Conservation (phyloP, 441 rosid species). For the Sinapis alba region DNA sequence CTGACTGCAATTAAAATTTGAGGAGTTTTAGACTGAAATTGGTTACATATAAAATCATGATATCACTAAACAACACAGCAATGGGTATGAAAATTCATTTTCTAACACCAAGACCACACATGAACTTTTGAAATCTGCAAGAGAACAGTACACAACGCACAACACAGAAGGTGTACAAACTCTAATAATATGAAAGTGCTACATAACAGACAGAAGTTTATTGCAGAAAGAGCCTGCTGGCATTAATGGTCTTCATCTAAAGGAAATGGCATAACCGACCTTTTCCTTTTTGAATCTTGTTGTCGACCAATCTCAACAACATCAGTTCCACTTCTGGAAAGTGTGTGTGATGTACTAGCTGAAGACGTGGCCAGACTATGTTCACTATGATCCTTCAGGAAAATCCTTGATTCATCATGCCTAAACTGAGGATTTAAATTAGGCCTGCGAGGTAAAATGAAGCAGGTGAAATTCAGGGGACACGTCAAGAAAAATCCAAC, state of each 20-base stretch:
- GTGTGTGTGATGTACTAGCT: conserved; percentile 56
- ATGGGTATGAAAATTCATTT: conserved; percentile 14
- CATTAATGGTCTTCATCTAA: conserved; percentile 41
- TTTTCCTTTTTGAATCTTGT: conserved; percentile 63
- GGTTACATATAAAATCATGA: conserved; percentile 16
- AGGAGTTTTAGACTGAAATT: conserved; percentile 4
- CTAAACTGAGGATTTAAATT: conserved; percentile 47
- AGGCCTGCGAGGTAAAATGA: conserved; percentile 47
- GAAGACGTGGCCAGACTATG: conserved; percentile 46
- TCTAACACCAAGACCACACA: conserved; percentile 18
- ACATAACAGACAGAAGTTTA: conserved; percentile 27
- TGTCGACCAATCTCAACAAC: conserved; percentile 55
- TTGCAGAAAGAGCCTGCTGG: conserved; percentile 36
- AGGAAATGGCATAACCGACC: conserved; percentile 50
- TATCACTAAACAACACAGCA: conserved; percentile 8
- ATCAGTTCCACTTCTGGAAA: conserved; percentile 60
- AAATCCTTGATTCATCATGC: conserved; percentile 47
- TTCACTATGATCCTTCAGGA: conserved; percentile 45
- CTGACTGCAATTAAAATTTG: conserved; percentile 42
- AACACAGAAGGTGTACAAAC: conserved; percentile 13
- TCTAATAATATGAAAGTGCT: conserved; percentile 5
- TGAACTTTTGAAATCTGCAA: conserved; percentile 5
- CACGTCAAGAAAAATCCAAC: conserved; percentile 19
- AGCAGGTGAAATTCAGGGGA: conserved; percentile 20
- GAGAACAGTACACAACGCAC: conserved; percentile 23